Evolutionary conservation across 805 yeast genomes (phyloP), one percentile per base, ranked within the genome.

Genomic region (Hanseniaspora singularis): DNA sequence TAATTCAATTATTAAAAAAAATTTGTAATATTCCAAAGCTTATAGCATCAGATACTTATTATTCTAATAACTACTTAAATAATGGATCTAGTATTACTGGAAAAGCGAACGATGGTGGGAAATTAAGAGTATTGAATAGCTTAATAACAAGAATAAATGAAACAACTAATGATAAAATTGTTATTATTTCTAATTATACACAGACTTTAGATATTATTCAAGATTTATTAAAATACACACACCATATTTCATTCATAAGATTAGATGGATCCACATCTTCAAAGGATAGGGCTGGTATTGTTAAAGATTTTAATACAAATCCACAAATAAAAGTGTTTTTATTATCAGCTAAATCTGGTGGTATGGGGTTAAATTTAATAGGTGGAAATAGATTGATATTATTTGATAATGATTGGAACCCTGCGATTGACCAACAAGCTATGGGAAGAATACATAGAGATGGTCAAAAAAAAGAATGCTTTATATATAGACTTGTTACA

Each of bases 361-460:
- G 98, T 0, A 79, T 82, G 50, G 98, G 98, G 0, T 67, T 92
- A 34, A 92, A 92, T 57, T 66, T 92, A 28, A 73, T 84, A 28
- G 98, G 97, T 0, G 98, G 94, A 0, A 84, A 94, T 0, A 54
- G 97, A 23, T 64, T 92, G 33, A 71, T 92, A 4, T 64, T 92
- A 19, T 81, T 84, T 57, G 98, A 92, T 59, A 85, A 92, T 52
- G 97, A 92, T 57, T 92, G 98, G 98, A 92, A 92, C 53, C 98
- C 98, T 0, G 76, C 96, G 0, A 71, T 80, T 11, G 98, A 92
- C 57, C 61, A 82, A 28, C 98, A 92, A 60, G 95, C 96, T 0
- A 84, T 89, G 94, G 95, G 96, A 1, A 67, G 98, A 52, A 79
- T 92, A 6, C 95, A 89, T 58, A 69, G 98, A 55, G 96, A 89